phyloP scores from a whole-genome alignment of 139 green algal genomes.

The Desmodesmus armatus region DNA sequence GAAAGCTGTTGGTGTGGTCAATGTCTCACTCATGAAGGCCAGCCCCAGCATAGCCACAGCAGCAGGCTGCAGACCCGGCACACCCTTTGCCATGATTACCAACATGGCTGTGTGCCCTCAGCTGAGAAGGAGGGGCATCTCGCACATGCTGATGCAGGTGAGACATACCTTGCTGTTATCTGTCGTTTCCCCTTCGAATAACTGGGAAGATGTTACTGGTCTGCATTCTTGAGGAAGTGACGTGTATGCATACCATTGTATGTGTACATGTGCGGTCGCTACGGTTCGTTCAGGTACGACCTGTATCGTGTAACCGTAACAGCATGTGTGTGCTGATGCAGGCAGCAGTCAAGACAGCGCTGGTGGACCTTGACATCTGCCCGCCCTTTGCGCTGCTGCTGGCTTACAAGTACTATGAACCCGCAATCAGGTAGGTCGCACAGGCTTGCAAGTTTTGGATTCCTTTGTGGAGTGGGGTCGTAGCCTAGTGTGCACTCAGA shows the following conservation, averaged over 20 bases:
- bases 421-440: constrained; percentile 25
- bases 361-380: constrained; percentile 9
- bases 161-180: no score
- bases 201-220: no score
- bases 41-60: background rate
- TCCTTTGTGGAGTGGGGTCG: no score
- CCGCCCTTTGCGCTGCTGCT: constrained; percentile 33
- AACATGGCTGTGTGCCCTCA: constrained; percentile 43
- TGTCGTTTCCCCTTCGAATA: no score
- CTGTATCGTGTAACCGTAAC: no score
- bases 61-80: constrained; percentile 1
- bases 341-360: constrained; percentile 11
- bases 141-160: constrained; percentile 38
- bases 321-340: constrained; percentile 4
- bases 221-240: no score
- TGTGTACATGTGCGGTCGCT: no score
- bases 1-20: constrained; percentile 34
- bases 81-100: constrained; percentile 40
- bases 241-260: no score
- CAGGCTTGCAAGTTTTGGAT: no score
- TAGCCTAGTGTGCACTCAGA: no score
- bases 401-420: constrained; percentile 44
- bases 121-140: constrained; percentile 11
- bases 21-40: constrained; percentile 30
- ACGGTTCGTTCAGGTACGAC: no score